These are phyloP conservation scores for Annulohypoxylon moriforme DNA, from an alignment of 495 filamentous ascomycete genomes.

Conservation along the genomic window DNA sequence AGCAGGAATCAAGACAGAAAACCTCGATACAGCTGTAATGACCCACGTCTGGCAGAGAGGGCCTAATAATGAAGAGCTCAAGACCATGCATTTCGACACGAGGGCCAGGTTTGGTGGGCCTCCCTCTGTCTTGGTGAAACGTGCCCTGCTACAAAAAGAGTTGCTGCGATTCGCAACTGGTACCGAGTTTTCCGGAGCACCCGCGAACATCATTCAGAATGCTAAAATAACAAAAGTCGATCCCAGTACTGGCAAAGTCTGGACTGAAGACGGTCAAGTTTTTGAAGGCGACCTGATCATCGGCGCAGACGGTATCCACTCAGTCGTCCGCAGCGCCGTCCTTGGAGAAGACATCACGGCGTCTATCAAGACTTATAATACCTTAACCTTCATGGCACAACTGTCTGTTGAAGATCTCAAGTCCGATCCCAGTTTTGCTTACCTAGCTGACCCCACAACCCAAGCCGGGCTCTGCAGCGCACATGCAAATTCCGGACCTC, in stretches of 20 bases:
- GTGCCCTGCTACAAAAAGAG: conserved; percentile 43
- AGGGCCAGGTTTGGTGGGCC: conserved; percentile 39
- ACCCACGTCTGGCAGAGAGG: conserved; percentile 43
- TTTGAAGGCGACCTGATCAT: conserved; percentile 47
- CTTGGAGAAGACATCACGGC: conserved; percentile 30
- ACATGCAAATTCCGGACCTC: conserved; percentile 15
- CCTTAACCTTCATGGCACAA: conserved; percentile 42
- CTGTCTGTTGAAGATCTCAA: conserved; percentile 38
- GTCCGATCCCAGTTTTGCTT: conserved; percentile 35
- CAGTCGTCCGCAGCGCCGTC: conserved; percentile 37
- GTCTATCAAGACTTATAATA: conserved; percentile 29
- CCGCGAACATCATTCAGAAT: conserved; percentile 40
- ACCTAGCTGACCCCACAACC: conserved; percentile 34
- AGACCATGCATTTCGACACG: conserved; percentile 40
- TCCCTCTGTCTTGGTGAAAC: conserved; percentile 40
- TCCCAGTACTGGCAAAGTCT: conserved; percentile 39
- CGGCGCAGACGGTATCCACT: conserved; percentile 47
- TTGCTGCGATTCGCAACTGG: conserved; percentile 43
- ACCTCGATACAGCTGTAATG: conserved; percentile 44
- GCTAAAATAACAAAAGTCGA: conserved; percentile 42
- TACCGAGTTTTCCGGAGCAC: conserved; percentile 37
- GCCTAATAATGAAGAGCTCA: conserved; percentile 39
- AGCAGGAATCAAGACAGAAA: conserved; percentile 37
- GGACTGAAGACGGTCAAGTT: conserved; percentile 39
- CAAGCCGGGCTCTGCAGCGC: conserved; percentile 38